Conservation (phyloP, 768 basidiomycete species). For the Suillus americanus region DNA sequence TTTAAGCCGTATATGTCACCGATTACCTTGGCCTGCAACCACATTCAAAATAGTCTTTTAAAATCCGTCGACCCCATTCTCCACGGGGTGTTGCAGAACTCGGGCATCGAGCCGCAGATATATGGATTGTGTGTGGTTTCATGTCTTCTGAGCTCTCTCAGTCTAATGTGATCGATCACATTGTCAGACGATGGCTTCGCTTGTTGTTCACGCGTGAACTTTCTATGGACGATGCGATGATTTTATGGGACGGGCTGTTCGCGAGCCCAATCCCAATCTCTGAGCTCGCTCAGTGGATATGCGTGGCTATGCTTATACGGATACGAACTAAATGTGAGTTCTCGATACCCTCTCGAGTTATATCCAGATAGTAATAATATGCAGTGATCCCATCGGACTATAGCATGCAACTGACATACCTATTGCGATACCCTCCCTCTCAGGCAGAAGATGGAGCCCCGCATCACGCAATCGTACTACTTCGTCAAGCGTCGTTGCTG, state of each 20-base stretch:
- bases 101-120: slow-evolving; percentile 92
- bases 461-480: slow-evolving; percentile 65
- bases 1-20: slow-evolving; percentile 74
- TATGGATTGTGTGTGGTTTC: slow-evolving; percentile 80
- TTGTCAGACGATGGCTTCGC: slow-evolving; percentile 83
- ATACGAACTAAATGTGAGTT: slow-evolving; percentile 85
- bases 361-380: slow-evolving; percentile 15
- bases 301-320: slow-evolving; percentile 92
- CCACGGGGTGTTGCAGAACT: slow-evolving; percentile 69
- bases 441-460: slow-evolving; percentile 37
- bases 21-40: slow-evolving; percentile 80
- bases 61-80: slow-evolving; percentile 79
- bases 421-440: slow-evolving; percentile 79
- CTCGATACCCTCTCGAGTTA: not conserved
- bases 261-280: slow-evolving; percentile 75
- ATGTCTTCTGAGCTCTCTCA: not conserved
- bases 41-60: slow-evolving; percentile 73
- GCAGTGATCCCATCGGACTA: slow-evolving; percentile 88
- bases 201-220: slow-evolving; percentile 94
- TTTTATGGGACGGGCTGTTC: slow-evolving; percentile 95
- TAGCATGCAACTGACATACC: slow-evolving; percentile 75
- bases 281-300: slow-evolving; percentile 80
- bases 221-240: slow-evolving; percentile 73
- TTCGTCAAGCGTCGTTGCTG: slow-evolving; percentile 81
- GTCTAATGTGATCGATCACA: slow-evolving; percentile 12